A percentile compares a stretch with the other conserved stretches of the same genome.
Conservation (phyloP, 495 filamentous ascomycete species). For the Cercophora sp. region DNA sequence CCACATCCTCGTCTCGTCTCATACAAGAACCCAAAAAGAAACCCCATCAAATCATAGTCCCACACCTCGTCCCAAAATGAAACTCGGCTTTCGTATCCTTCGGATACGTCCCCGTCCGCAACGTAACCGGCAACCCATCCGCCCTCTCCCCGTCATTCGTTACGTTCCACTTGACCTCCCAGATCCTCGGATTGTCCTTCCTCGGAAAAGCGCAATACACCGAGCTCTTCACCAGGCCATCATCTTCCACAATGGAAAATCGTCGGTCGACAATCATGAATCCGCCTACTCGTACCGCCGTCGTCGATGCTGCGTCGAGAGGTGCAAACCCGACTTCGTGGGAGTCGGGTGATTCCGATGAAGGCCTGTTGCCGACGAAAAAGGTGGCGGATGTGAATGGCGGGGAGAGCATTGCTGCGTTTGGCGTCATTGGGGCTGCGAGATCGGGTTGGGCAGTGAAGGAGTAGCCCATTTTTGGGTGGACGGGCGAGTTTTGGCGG, state of each 20-base stretch:
- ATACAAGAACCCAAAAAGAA: too few relatives aligned
- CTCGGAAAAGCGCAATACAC: conserved; percentile 9
- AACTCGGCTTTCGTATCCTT: neutral
- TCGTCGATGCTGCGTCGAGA: neutral
- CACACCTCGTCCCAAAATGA: neutral
- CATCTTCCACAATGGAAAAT: neutral
- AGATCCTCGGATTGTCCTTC: neutral
- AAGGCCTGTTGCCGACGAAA: neutral
- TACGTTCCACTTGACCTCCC: conserved; percentile 8
- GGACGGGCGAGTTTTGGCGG: neutral
- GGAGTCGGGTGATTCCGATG: too few relatives aligned
- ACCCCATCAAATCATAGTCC: too few relatives aligned
- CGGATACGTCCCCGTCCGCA: neutral
- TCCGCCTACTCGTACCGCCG: neutral
- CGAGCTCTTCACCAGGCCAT: neutral
- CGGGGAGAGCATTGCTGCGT: neutral
- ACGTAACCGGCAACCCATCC: conserved; percentile 2
- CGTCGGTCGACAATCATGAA: neutral
- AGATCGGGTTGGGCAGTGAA: conserved; percentile 1
- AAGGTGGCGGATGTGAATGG: neutral
- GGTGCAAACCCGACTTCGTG: neutral
- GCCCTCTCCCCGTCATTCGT: conserved; percentile 8
- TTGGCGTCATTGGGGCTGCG: neutral
- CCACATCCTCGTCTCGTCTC: too few relatives aligned
- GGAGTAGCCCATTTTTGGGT: neutral